Percentiles rank a stretch among this genome's conserved stretches.
These are phyloP conservation scores for Cercospora brassicicola DNA, from an alignment of 2,329 filamentous ascomycete genomes.

Conservation along the genomic window DNA sequence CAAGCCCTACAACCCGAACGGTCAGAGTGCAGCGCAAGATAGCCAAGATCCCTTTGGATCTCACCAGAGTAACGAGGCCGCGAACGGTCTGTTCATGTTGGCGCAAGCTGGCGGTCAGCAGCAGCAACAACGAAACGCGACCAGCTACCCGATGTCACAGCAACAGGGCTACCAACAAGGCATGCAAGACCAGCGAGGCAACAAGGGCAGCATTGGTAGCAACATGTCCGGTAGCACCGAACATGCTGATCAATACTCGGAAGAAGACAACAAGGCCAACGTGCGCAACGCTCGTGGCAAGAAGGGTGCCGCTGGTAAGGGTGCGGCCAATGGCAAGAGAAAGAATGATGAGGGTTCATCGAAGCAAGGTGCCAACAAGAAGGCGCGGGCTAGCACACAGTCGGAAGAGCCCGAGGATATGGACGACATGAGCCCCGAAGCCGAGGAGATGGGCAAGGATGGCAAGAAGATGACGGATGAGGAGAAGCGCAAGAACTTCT, in stretches of 20 bases:
- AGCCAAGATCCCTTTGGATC: conserved; percentile 71
- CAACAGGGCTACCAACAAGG: conserved; percentile 49
- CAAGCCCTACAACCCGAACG: conserved; percentile 59
- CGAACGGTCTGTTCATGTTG: conserved; percentile 89
- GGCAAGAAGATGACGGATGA: conserved; percentile 94
- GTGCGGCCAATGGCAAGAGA: conserved; percentile 65
- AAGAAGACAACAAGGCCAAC: conserved; percentile 67
- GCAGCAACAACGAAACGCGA: conserved; percentile 46
- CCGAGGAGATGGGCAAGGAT: conserved; percentile 52
- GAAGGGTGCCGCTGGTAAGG: conserved; percentile 57
- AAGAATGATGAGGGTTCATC: conserved; percentile 72
- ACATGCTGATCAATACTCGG: conserved; percentile 63
- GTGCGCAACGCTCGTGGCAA: conserved; percentile 66
- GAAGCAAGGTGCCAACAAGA: conserved; percentile 70
- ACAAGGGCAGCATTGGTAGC: conserved; percentile 57
- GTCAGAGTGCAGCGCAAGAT: conserved; percentile 39
- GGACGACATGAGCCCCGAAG: conserved; percentile 50
- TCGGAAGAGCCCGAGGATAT: conserved; percentile 56
- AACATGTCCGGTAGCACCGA: conserved; percentile 55
- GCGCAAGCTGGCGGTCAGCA: conserved; percentile 66
- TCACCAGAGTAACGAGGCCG: conserved; percentile 88
- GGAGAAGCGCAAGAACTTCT: conserved; percentile 96
- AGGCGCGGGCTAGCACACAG: conserved; percentile 61
- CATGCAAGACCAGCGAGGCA: conserved; percentile 39
- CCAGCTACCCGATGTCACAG: conserved; percentile 47